Evolutionary conservation across 2,329 filamentous ascomycete genomes (phyloP).

Genomic region (Penicillium thymicola): DNA sequence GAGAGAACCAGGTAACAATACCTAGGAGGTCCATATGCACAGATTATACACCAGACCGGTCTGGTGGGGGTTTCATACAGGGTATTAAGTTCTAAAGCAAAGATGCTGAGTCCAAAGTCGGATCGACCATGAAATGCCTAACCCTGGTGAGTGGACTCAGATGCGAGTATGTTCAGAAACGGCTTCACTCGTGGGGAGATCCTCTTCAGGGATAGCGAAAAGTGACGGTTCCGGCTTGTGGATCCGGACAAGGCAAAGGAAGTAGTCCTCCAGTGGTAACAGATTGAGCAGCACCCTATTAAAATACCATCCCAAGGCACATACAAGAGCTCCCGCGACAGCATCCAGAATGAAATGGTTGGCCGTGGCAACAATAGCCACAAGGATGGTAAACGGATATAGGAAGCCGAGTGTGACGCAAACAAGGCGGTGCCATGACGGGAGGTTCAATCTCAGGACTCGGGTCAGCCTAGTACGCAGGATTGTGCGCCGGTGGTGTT

Average conservation of each 20-base stretch:
- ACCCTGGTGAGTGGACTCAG: neutral
- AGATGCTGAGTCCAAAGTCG: neutral
- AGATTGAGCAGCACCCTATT: constrained; percentile 60
- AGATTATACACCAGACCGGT: neutral
- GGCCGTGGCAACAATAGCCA: constrained; percentile 67
- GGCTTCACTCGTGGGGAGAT: constrained; percentile 13
- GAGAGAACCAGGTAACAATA: neutral
- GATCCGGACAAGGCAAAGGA: constrained; percentile 60
- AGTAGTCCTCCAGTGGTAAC: constrained; percentile 64
- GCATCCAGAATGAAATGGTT: constrained; percentile 72
- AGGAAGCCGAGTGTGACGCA: constrained; percentile 55
- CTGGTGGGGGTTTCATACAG: neutral
- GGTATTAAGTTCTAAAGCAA: constrained; percentile 13
- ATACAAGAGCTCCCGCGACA: constrained; percentile 64
- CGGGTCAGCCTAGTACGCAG: constrained; percentile 30
- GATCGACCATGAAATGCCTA: neutral
- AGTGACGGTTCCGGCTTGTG: constrained; percentile 57
- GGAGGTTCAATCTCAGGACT: constrained; percentile 40
- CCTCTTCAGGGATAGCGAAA: neutral
- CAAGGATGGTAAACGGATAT: constrained; percentile 64
- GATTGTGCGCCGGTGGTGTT: constrained; percentile 48
- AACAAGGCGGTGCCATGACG: constrained; percentile 50
- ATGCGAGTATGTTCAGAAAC: neutral
- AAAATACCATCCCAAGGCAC: constrained; percentile 59
- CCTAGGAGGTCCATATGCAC: neutral